A percentile compares a stretch with the other conserved stretches of the same genome.
Evolutionary conservation across 2,329 filamentous ascomycete species (phyloP).

Genomic region (Fusarium tricinctum): DNA sequence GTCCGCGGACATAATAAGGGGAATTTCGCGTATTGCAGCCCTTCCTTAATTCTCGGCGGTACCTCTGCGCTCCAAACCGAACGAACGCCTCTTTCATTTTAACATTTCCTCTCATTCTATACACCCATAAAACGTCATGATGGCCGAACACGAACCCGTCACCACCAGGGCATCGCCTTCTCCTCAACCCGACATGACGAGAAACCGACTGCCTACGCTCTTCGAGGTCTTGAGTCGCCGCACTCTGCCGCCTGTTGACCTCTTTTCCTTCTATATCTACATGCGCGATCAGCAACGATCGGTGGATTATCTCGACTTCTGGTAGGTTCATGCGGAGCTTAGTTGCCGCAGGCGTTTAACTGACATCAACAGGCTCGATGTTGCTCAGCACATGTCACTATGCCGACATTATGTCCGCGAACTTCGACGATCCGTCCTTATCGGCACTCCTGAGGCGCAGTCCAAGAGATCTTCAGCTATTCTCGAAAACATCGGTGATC

Average conservation of each 20-base stretch:
- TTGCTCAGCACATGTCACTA: constrained; percentile 97
- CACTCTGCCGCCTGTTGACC: constrained; percentile 94
- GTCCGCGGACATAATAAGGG: constrained; percentile 40
- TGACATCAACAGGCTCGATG: constrained; percentile 83
- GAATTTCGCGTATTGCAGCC: constrained; percentile 36
- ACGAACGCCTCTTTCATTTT: constrained; percentile 36
- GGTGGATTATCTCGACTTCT: constrained; percentile 98
- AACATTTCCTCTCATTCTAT: constrained; percentile 26
- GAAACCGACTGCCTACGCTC: constrained; percentile 91
- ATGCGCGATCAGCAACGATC: constrained; percentile 99
- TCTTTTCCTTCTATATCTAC: constrained; percentile 99
- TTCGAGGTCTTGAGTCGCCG: constrained; percentile 95
- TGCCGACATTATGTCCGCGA: constrained; percentile 98
- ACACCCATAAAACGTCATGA: constrained; percentile 32
- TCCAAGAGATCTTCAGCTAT: constrained; percentile 89
- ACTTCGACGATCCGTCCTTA: constrained; percentile 89
- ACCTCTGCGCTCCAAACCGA: constrained; percentile 35
- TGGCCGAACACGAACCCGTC: constrained; percentile 51
- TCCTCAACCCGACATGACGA: constrained; percentile 70
- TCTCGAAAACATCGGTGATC: constrained; percentile 79
- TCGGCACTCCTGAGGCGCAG: constrained; percentile 92
- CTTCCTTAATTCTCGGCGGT: constrained; percentile 36
- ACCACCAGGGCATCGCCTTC: constrained; percentile 60
- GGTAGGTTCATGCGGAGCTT: constrained; percentile 68
- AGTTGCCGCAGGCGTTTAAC: background rate